Evolutionary conservation across 1,139 yeast species (phyloP).

Genomic region (Protomyces arabidopsidicola): DNA sequence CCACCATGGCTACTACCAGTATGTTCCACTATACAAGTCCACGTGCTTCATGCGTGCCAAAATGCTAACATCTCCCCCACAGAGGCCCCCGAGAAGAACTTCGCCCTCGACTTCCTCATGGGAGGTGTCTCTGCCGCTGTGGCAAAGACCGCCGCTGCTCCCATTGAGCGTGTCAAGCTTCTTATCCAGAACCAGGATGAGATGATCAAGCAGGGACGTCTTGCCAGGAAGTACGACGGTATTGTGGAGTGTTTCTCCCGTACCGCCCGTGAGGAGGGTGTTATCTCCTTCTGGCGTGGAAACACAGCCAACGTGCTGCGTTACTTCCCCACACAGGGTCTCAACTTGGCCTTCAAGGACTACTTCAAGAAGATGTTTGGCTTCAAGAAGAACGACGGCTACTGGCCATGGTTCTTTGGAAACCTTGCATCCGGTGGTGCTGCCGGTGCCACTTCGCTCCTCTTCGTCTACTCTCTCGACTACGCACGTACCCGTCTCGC

Average conservation of each 20-base stretch:
- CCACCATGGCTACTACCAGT: neutral
- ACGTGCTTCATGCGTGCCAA: neutral
- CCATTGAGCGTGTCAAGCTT: constrained; percentile 76
- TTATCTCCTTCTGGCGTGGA: constrained; percentile 74
- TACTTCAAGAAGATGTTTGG: constrained; percentile 73
- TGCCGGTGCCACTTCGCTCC: constrained; percentile 73
- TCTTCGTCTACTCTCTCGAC: constrained; percentile 74
- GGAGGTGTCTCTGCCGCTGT: constrained; percentile 85
- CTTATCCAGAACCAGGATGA: constrained; percentile 80
- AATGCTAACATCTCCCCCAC: neutral
- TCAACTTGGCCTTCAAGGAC: constrained; percentile 81
- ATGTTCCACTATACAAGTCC: neutral
- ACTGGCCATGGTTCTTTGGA: constrained; percentile 70
- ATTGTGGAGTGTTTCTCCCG: constrained; percentile 67
- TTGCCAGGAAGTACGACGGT: constrained; percentile 61
- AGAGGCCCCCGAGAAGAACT: constrained; percentile 36
- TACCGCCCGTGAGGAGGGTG: constrained; percentile 68
- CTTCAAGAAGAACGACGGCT: constrained; percentile 62
- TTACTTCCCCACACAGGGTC: constrained; percentile 82
- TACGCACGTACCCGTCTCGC: constrained; percentile 83
- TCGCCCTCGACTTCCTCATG: constrained; percentile 61
- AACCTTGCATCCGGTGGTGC: constrained; percentile 80
- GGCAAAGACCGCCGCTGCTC: constrained; percentile 80
- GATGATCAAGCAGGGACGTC: constrained; percentile 78
- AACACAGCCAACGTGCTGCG: constrained; percentile 79